phyloP scores from a whole-genome alignment of 768 basidiomycete genomes.

The Xanthoconium stramineum region DNA sequence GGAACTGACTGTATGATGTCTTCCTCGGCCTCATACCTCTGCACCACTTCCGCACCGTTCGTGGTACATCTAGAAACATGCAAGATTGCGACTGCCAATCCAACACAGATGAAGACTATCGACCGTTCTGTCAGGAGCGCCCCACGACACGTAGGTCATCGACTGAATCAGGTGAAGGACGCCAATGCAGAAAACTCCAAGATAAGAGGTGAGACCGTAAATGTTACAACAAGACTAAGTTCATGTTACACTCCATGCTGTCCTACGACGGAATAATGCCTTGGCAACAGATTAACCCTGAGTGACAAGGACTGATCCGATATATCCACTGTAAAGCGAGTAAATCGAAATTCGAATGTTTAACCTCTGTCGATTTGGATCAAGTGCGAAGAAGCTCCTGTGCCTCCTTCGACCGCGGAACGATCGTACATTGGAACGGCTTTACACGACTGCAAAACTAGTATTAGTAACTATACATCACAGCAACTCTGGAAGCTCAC shows the following conservation, averaged over 20 bases:
- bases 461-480: not conserved
- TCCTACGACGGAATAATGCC: too few relatives aligned
- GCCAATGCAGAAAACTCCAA: too few relatives aligned
- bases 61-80: constrained; percentile 3
- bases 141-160: too few relatives aligned
- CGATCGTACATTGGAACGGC: constrained; percentile 15
- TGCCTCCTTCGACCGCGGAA: constrained; percentile 1
- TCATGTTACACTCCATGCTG: too few relatives aligned
- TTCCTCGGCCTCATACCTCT: not conserved
- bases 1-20: not conserved
- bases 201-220: too few relatives aligned
- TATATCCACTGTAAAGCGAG: too few relatives aligned
- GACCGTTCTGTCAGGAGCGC: not conserved
- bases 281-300: too few relatives aligned
- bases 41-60: not conserved
- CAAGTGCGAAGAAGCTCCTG: constrained; percentile 2
- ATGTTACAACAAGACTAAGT: too few relatives aligned
- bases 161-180: too few relatives aligned
- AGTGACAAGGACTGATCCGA: too few relatives aligned
- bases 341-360: too few relatives aligned
- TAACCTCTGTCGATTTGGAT: not conserved
- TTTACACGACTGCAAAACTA: not conserved
- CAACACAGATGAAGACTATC: constrained; percentile 7
- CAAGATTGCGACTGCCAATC: constrained; percentile 3
- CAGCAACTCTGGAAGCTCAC: not conserved